Percentiles rank a stretch among this genome's conserved stretches.
Evolutionary conservation across 441 rosid species (phyloP).

Genomic region (Arabidopsis hybrid): DNA sequence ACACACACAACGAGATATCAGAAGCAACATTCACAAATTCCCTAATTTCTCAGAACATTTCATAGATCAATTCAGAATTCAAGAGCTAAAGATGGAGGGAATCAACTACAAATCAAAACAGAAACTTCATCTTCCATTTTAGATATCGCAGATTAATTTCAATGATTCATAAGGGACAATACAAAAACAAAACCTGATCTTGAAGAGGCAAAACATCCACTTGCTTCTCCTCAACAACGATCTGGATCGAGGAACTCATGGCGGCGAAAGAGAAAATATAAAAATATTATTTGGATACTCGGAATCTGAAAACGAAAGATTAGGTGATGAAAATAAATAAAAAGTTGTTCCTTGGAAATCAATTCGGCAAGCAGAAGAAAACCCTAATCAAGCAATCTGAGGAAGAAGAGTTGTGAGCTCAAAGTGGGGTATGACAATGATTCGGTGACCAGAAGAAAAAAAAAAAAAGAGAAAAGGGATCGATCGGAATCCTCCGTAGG

Average conservation of each 20-base stretch:
- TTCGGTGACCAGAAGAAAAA: neutral
- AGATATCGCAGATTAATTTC: too few species aligned
- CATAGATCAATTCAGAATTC: conserved; percentile 1
- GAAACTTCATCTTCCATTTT: neutral
- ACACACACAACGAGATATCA: neutral
- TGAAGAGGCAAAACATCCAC: conserved; percentile 17
- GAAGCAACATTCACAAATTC: conserved; percentile 5
- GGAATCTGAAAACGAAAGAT: conserved; percentile 7
- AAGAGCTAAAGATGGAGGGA: conserved; percentile 10
- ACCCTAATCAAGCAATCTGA: conserved; percentile 18
- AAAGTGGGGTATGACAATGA: neutral
- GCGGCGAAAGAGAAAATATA: conserved; percentile 2
- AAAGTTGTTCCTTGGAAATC: neutral
- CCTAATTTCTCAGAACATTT: neutral
- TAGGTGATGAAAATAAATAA: neutral
- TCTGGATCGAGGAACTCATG: conserved; percentile 39
- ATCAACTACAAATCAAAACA: conserved; percentile 1
- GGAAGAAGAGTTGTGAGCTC: neutral
- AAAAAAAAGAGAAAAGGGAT: neutral
- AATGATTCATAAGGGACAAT: neutral
- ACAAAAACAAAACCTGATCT: conserved; percentile 30
- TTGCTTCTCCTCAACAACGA: conserved; percentile 29
- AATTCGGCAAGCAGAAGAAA: neutral
- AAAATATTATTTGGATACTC: neutral
- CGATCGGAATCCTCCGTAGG: conserved; percentile 30